Conservation (phyloP, 2,329 filamentous ascomycete species). For the Colletotrichum aenigma region DNA sequence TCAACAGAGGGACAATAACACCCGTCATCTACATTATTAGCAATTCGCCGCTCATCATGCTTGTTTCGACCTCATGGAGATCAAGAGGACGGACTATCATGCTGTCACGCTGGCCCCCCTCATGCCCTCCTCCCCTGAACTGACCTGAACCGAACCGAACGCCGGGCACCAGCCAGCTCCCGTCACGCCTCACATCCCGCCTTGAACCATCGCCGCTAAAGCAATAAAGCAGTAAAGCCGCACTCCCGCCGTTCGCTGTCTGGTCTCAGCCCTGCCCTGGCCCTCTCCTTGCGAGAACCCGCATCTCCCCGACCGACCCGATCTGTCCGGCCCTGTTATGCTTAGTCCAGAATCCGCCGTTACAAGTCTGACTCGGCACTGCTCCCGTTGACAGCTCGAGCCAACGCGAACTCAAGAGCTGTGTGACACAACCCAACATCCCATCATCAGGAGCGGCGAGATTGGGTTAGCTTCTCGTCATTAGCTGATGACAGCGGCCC, state of each 20-base stretch:
- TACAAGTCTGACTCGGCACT: not conserved
- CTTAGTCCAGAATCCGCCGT: not conserved
- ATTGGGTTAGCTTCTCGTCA: not conserved
- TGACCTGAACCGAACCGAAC: not conserved
- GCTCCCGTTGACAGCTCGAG: not conserved
- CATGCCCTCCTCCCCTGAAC: not conserved
- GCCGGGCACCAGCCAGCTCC: not conserved
- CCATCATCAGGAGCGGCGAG: not conserved
- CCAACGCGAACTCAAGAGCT: not conserved
- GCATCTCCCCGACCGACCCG: not conserved
- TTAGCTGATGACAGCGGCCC: constrained; percentile 2
- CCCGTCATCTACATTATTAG: not conserved
- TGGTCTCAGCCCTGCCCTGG: not conserved
- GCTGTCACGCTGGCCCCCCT: not conserved
- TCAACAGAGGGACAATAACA: not conserved
- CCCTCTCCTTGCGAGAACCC: not conserved
- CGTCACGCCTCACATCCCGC: not conserved
- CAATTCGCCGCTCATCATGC: not conserved
- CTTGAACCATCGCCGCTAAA: not conserved
- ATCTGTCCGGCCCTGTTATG: not conserved
- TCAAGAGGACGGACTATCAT: not conserved
- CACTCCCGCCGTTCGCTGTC: not conserved
- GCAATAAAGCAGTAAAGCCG: not conserved
- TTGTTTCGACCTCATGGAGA: not conserved
- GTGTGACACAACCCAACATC: not conserved